Conservation (phyloP, 2,329 filamentous ascomycete species). For the Penicillium sp. region DNA sequence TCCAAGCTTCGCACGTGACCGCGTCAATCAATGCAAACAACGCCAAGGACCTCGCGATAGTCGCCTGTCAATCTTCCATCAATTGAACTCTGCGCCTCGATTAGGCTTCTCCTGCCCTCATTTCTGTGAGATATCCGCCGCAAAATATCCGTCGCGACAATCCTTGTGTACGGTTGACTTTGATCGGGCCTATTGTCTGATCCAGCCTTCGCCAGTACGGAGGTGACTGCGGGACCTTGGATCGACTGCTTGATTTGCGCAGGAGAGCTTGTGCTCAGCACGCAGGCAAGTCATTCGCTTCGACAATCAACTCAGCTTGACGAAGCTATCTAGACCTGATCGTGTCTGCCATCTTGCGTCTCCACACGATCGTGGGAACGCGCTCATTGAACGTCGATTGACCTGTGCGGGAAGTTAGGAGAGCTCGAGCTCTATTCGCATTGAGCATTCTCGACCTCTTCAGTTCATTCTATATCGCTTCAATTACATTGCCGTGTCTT, state of each 20-base stretch:
- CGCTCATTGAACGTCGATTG: neutral
- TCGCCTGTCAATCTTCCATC: constrained; percentile 1
- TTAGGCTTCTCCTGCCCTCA: neutral
- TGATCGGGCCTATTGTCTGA: neutral
- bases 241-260: neutral
- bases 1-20: constrained; percentile 12
- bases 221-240: neutral
- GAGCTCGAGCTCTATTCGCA: neutral
- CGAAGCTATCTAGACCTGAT: neutral
- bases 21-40: constrained; percentile 16
- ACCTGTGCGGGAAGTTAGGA: constrained; percentile 1
- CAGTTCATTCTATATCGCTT: neutral
- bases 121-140: neutral
- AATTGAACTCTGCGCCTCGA: constrained; percentile 3
- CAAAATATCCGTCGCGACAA: neutral
- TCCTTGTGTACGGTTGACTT: neutral
- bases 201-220: neutral
- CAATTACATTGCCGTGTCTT: neutral
- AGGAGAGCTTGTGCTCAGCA: neutral
- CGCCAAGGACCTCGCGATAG: constrained; percentile 7
- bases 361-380: neutral
- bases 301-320: no score
- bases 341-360: neutral
- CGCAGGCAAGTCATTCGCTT: neutral
- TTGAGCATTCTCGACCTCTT: neutral